Evolutionary conservation across 2,329 filamentous ascomycete genomes (phyloP).

Genomic region (Cladosporium sphaerospermum): DNA sequence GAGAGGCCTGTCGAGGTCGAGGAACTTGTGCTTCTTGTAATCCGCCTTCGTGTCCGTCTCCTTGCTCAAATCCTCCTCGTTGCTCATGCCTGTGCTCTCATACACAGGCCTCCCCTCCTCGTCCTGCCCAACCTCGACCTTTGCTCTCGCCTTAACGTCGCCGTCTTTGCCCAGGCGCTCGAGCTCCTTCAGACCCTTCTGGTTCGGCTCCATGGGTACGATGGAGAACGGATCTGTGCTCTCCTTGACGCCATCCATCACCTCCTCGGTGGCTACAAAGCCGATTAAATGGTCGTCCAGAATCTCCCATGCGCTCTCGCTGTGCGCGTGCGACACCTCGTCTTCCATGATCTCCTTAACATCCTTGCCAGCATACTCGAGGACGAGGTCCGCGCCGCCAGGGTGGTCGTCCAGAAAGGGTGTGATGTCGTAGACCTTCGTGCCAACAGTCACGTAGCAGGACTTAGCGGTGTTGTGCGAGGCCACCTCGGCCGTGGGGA

Average conservation of each 20-base stretch:
- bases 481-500: conserved; percentile 74
- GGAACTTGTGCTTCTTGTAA: conserved; percentile 87
- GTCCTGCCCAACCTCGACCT: conserved; percentile 28
- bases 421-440: conserved; percentile 91
- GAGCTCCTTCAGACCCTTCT: conserved; percentile 44
- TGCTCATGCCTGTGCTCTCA: conserved; percentile 74
- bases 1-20: conserved; percentile 79
- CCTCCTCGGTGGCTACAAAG: conserved; percentile 61
- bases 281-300: conserved; percentile 81
- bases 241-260: conserved; percentile 45
- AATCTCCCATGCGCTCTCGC: conserved; percentile 91
- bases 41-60: conserved; percentile 73
- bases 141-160: conserved; percentile 31
- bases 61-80: conserved; percentile 75
- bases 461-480: conserved; percentile 72
- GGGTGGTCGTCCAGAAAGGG: conserved; percentile 86
- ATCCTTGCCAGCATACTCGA: conserved; percentile 87
- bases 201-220: conserved; percentile 46
- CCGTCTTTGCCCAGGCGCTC: conserved; percentile 43
- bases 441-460: conserved; percentile 87
- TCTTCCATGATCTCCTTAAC: conserved; percentile 77
- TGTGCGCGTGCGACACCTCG: conserved; percentile 74
- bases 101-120: conserved; percentile 40
- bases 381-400: conserved; percentile 78
- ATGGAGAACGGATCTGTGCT: conserved; percentile 45